Base-by-base conservation (phyloP, 768 basidiomycete genomes). In the Tulasnella calospora region DNA sequence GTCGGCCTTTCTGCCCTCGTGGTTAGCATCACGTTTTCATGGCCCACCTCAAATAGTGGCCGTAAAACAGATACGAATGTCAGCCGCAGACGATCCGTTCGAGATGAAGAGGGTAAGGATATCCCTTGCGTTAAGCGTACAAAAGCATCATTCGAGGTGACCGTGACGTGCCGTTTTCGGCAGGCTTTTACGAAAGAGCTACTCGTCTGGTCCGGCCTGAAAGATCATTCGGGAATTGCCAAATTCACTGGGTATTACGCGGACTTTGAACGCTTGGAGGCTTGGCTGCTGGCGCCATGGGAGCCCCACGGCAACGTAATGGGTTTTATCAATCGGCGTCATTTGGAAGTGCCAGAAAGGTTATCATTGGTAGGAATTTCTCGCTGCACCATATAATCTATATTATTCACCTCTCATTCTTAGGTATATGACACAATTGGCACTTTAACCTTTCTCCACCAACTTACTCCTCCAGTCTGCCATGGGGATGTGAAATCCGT, bases 401-500 rank as follows among this genome's bases (percentile, higher is more conserved):
- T 40, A 13, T 38, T 17, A n/a, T 36, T 2, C 36, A 33, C 3
- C 41, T 71, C 7, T 23, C 41, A 4, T n/a, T 19, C 8, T 8
- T 74, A 74, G 73, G 73, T 55, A 15, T 35, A 35, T 23, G 73
- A 74, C 15, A 44, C 47, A n/a, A 35, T 51, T 44, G n/a, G 27
- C 23, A 44, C 23, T 27, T 6, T 74, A 23, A 36, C 36, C 17
- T 74, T 40, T 30, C 73, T 74, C 73, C 73, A 74, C 27, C 23
- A 21, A 33, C 47, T 74, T 40, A 40, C 38, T 3, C 73, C 73
- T 40, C 73, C 73, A 9, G 73, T 74, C 44, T 44, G 40, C 35
- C 73, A 74, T 30, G 73, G 73, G 44, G 73, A 74, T 15, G 44
- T 74, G 1, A 74, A 74, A 51, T 36, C 73, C 9, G 73, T 74